Conservation (phyloP, 2,329 filamentous ascomycete species). For the Sporothrix dimorphospora region DNA sequence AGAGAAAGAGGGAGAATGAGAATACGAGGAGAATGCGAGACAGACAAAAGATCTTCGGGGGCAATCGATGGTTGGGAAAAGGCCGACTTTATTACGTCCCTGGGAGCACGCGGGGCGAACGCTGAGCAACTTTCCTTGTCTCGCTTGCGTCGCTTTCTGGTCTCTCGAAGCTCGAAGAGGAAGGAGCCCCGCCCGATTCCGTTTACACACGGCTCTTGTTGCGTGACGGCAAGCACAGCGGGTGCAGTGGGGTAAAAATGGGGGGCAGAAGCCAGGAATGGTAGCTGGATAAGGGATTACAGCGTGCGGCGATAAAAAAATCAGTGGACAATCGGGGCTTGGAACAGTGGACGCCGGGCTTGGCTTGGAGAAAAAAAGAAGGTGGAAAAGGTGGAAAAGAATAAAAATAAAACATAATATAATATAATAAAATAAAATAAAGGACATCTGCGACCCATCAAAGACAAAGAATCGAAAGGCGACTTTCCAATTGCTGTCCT, state of each 20-base stretch:
- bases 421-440: not conserved
- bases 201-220: constrained; percentile 17
- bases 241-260: not conserved
- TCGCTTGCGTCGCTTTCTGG: not conserved
- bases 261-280: not conserved
- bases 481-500: not conserved
- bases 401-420: too few species aligned
- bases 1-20: not conserved
- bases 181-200: constrained; percentile 28
- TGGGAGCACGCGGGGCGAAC: constrained; percentile 2
- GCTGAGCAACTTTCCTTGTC: not conserved
- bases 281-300: too few species aligned
- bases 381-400: not conserved
- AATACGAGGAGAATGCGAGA: not conserved
- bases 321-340: not conserved
- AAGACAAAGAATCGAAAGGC: not conserved
- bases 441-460: not conserved
- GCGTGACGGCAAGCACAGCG: not conserved
- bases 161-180: constrained; percentile 24
- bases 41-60: not conserved
- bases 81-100: too few species aligned
- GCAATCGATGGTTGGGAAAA: not conserved
- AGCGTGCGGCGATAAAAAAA: not conserved
- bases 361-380: not conserved
- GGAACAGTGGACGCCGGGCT: not conserved